These are phyloP conservation scores for Ambrosiella cleistominuta DNA, from an alignment of 2,329 filamentous ascomycete genomes.

Conservation along the genomic window DNA sequence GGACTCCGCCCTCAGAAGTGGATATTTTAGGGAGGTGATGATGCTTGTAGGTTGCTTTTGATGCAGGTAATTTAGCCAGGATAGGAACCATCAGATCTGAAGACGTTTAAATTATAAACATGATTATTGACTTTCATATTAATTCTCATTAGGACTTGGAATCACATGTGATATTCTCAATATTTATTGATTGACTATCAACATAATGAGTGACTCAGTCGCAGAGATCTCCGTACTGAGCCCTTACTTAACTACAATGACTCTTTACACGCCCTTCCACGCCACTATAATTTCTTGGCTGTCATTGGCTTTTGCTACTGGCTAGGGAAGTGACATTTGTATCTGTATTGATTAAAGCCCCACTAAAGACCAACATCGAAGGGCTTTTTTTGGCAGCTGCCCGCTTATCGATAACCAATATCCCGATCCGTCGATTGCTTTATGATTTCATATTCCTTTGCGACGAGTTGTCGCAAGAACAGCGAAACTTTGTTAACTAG, in stretches of 20 bases:
- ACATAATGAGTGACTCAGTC: too few relatives aligned
- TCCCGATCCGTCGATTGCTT: neutral
- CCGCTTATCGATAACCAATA: neutral
- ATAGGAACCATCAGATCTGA: neutral
- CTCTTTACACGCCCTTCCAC: too few relatives aligned
- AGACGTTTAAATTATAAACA: too few relatives aligned
- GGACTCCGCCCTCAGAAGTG: constrained; percentile 10
- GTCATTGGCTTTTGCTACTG: neutral
- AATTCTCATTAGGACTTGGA: too few relatives aligned
- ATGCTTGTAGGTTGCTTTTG: neutral
- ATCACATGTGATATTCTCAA: too few relatives aligned
- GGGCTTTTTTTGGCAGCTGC: neutral
- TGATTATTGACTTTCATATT: too few relatives aligned
- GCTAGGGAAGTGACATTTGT: neutral
- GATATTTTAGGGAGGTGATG: neutral
- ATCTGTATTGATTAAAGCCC: neutral
- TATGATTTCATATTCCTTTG: neutral
- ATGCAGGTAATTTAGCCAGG: neutral
- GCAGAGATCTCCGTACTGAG: too few relatives aligned
- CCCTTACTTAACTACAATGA: too few relatives aligned
- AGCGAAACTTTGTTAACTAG: neutral
- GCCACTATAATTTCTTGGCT: neutral
- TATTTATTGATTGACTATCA: too few relatives aligned
- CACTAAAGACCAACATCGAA: neutral
- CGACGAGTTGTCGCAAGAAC: neutral